These are phyloP conservation scores for Calvatia gigantea DNA, from an alignment of 768 basidiomycete genomes.

Conservation along the genomic window DNA sequence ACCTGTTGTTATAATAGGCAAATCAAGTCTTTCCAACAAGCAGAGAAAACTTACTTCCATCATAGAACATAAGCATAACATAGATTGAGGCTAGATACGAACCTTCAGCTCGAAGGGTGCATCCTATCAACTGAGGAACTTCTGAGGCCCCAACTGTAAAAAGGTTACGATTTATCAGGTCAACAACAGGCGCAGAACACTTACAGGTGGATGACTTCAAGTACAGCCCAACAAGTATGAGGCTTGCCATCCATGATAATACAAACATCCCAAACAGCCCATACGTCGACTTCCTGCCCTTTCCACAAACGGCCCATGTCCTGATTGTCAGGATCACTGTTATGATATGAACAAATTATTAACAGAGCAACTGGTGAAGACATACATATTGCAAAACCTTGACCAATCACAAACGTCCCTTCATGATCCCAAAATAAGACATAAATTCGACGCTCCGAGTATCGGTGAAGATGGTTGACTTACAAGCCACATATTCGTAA, in stretches of 20 bases:
- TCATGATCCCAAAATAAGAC: too few relatives aligned
- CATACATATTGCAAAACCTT: too few relatives aligned
- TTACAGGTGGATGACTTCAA: not conserved
- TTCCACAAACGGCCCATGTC: conserved; percentile 1
- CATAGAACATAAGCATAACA: not conserved
- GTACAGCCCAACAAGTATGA: not conserved
- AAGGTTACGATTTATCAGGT: not conserved
- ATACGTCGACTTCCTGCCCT: not conserved
- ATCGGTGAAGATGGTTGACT: too few relatives aligned
- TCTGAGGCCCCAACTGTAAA: not conserved
- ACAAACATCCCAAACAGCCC: not conserved
- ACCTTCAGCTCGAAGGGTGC: not conserved
- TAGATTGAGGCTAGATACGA: not conserved
- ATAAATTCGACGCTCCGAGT: too few relatives aligned
- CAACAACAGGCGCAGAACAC: not conserved
- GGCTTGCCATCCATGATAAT: not conserved
- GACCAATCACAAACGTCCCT: too few relatives aligned
- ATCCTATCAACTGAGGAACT: not conserved
- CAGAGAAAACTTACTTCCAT: not conserved
- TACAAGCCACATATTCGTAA: too few relatives aligned
- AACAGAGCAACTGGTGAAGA: too few relatives aligned
- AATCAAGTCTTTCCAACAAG: not conserved
- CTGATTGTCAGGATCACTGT: not conserved
- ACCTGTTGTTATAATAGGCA: not conserved
- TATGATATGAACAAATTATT: too few relatives aligned